Conservation (phyloP, 2,329 filamentous ascomycete species). For the Cladophialophora psammophila region DNA sequence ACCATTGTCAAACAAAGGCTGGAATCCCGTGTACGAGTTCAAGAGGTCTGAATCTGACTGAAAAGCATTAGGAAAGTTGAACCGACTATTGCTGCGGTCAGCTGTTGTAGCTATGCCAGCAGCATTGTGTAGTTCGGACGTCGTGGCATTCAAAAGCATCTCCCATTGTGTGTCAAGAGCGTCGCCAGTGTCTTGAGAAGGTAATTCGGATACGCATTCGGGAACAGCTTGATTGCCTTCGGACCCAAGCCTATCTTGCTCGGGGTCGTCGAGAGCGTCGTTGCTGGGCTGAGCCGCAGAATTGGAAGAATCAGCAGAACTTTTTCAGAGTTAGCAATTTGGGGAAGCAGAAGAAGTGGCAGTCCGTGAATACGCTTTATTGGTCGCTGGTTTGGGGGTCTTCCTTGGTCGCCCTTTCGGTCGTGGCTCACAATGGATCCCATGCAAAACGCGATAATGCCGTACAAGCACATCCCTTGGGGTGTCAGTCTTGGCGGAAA, state of each 20-base stretch:
- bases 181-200: background rate
- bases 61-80: background rate
- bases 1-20: conserved; percentile 6
- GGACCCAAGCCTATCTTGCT: background rate
- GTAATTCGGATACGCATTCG: background rate
- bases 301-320: background rate
- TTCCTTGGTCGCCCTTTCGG: conserved; percentile 20
- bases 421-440: conserved; percentile 9
- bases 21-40: background rate
- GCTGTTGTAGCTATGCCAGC: background rate
- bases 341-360: background rate
- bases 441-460: conserved; percentile 15
- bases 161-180: conserved; percentile 7
- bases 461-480: conserved; percentile 19
- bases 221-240: background rate
- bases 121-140: conserved; percentile 8
- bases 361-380: background rate
- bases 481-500: background rate
- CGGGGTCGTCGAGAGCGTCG: background rate
- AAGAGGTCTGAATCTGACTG: background rate
- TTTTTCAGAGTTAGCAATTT: background rate
- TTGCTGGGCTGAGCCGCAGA: background rate
- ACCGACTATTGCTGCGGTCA: conserved; percentile 4
- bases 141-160: conserved; percentile 10
- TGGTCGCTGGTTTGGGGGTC: background rate